Conservation (phyloP, 2,329 filamentous ascomycete genomes). For the Penicillium sp. region DNA sequence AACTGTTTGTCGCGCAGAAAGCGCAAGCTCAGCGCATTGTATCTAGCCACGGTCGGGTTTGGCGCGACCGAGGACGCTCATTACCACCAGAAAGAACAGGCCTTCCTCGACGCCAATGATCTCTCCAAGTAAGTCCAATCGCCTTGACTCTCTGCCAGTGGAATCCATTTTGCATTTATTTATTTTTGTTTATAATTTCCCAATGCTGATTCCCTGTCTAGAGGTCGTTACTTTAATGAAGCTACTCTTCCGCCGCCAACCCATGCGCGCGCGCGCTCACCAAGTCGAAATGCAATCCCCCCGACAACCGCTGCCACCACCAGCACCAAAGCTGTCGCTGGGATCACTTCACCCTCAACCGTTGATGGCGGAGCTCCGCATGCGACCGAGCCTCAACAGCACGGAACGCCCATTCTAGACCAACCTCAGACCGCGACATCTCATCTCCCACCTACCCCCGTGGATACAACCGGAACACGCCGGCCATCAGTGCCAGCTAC, state of each 20-base stretch:
- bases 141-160: constrained; percentile 4
- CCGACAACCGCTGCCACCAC: constrained; percentile 33
- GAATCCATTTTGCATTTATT: background rate
- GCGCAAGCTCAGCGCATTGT: constrained; percentile 86
- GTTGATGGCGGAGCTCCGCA: constrained; percentile 14
- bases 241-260: constrained; percentile 48
- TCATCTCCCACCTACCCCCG: constrained; percentile 8
- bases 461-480: constrained; percentile 4
- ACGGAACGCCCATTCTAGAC: background rate
- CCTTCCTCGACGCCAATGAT: constrained; percentile 58
- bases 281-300: constrained; percentile 28
- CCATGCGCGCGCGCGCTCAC: constrained; percentile 20
- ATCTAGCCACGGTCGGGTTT: constrained; percentile 68
- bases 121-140: constrained; percentile 52
- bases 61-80: constrained; percentile 51
- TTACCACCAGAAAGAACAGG: constrained; percentile 49
- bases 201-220: constrained; percentile 31
- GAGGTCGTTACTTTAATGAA: constrained; percentile 58
- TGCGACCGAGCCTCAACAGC: constrained; percentile 8
- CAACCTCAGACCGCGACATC: constrained; percentile 2
- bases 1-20: constrained; percentile 73
- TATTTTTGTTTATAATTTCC: constrained; percentile 1
- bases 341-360: constrained; percentile 13
- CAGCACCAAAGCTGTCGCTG: constrained; percentile 25
- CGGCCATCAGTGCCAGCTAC: constrained; percentile 8